Evolutionary conservation across 2,329 filamentous ascomycete species (phyloP), one percentile per base, ranked within the genome.

Genomic region (Penicillium sp.): DNA sequence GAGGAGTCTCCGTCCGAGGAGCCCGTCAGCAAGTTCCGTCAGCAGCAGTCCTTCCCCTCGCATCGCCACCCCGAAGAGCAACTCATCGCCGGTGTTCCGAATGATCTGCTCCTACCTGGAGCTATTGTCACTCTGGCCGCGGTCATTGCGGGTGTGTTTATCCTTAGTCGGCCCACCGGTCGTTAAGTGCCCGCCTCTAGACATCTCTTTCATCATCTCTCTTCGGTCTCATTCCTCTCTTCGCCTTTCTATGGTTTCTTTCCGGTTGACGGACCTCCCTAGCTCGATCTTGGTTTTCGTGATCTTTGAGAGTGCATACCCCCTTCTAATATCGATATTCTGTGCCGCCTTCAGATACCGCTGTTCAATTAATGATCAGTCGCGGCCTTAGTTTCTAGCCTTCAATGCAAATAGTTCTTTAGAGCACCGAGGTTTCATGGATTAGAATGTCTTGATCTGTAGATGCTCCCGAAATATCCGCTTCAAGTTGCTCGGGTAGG

Each of bases 91-190:
- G 94, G 94, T 48, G 89, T 99, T 27, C 91, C 94, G 7, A 99
- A 99, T 68, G 94, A 99, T 67, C 79, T 97, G 48, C 80, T 99
- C 15, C 82, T 97, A 34, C 94, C 94, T 0, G 94, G 94, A 60
- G 94, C 94, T 17, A 93, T 99, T 69, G 91, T 94, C 51, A 92
- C 92, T n/a, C 76, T 99, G 67, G 94, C 93, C 8, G 90, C 95
- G 36, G 92, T 96, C 30, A 96, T 99, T 73, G 81, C 95, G 33
- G 90, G 90, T 59, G 93, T 97, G 9, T 99, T 99, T 76, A 86
- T 91, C 34, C 85, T 99, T 65, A 86, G 90, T 54, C 85, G 91
- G 59, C 77, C 86, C 34, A 80, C 75, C 13, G 79, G 74, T 55
- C 75, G 79, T 64, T 75, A 59, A 68, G 56, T 34, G 36, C 27